Conservation (phyloP, 257 asterid species). For the Solanum bulbocastanum region DNA sequence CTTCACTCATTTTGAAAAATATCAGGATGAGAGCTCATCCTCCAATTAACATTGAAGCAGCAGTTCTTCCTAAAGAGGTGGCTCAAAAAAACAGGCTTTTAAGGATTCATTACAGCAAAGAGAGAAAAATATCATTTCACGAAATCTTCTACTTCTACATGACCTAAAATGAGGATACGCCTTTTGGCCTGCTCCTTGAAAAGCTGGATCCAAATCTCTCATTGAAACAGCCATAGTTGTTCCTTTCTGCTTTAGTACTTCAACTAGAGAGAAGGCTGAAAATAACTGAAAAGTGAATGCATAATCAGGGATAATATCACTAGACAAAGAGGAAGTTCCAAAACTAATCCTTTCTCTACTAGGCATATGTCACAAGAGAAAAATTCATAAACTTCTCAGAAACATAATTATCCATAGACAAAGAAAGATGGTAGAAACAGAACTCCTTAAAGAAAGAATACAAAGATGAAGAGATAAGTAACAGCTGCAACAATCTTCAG, state of each 20-base stretch:
- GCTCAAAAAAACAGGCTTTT: not conserved
- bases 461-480: not conserved
- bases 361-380: not conserved
- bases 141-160: not conserved
- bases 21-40: not conserved
- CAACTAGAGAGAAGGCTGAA: conserved; percentile 25
- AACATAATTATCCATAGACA: not conserved
- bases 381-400: not conserved
- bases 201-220: conserved; percentile 88
- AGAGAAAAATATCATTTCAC: not conserved
- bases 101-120: not conserved
- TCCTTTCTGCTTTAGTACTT: conserved; percentile 2
- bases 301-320: not conserved
- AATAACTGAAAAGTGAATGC: not conserved
- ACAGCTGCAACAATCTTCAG: not conserved
- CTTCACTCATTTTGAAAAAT: not conserved
- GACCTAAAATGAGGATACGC: conserved; percentile 64
- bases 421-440: not conserved
- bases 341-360: not conserved
- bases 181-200: conserved; percentile 94
- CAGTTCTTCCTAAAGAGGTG: not conserved
- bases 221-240: conserved; percentile 76
- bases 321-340: not conserved
- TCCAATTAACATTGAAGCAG: not conserved
- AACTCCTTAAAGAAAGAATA: not conserved